Evolutionary conservation across 805 yeast species (phyloP), one percentile per base, ranked within the genome.

Genomic region (Kuraishia hungarica): DNA sequence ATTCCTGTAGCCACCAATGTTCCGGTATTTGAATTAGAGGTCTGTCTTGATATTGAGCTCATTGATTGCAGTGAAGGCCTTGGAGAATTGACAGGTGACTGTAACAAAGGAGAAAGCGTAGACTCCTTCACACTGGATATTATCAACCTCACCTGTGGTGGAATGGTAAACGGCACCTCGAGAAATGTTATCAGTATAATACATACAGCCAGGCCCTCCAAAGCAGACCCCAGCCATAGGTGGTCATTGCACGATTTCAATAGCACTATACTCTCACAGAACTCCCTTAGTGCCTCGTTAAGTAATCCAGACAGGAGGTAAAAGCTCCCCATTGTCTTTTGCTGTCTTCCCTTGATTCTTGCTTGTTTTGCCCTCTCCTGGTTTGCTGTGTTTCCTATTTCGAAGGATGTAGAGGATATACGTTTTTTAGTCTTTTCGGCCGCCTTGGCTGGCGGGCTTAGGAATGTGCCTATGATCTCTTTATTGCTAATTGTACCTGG

Each of bases 191-290:
- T 72, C 54, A 91, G 67, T 4, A 86, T 67, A 48, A 86, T 67
- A 57, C 88, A 80, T 0, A 89, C 82, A 0, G 86, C 87, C 11
- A 91, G 71, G 0, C 92, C 89, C 61, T 91, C 97, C n/a, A 93
- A 66, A 0, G 97, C 83, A 28, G 93, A 85, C 0, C 86, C 98
- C 15, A 89, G 75, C 98, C 98, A 94, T 8, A 94, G 71, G 62
- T 80, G 79, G 66, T 94, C 99, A 53, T 82, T 82, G 1, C 84
- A 74, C 13, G 80, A 74, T 57, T 81, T 82, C 54, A 90, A 69
- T 23, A 78, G 70, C 2, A 72, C 62, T 1, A 86, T 76, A 0
- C 97, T 84, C 48, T 91, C 96, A n/a, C 84, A 79, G 61, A 91
- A 85, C 56, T 83, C 82, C 23, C 76, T 73, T 54, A 92, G 65